Evolutionary conservation across 2,329 filamentous ascomycete species (phyloP), one percentile per base, ranked within the genome.

Genomic region (Tolypocladium cylindrosporum): DNA sequence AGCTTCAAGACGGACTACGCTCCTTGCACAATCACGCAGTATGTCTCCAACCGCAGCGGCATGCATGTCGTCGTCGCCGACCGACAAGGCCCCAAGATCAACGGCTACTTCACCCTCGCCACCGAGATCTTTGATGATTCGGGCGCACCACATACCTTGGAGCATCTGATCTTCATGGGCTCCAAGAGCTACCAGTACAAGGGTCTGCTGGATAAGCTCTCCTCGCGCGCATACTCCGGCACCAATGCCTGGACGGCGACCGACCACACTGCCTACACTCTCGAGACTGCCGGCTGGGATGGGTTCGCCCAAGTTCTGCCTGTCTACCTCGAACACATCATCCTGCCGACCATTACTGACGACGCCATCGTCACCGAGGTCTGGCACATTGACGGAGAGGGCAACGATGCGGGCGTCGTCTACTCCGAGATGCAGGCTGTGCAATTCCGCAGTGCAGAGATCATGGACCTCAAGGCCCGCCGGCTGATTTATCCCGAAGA

Each of bases 391-490:
- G 91, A 99, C 69, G 93, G 91, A 19, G 85, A 90, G 64, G 94
- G 94, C 58, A 89, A 97, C 62, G 94, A 99, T 79, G 94, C 94
- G 48, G 94, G 91, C 61, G 92, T 97, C 1, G 94, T 99, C 10
- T 99, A 99, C 74, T 97, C 93, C 0, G 94, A 99, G 74, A 99
- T 99, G 94, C 94, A 99, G 74, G 94, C 87, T 31, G 86, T 96
- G 2, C 89, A 97, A 69, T 96, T 96, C 69, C 87, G 85, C 56
- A 86, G 89, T 63, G 79, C 81, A 9, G 91, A 96, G 70, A 83
- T 97, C 59, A 96, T 97, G 83, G 90, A 96, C 62, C 79, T 97
- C 58, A 83, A 84, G 62, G 87, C 90, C 56, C 87, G 90, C 45
- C 85, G 90, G 2, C 77, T 94, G 51, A 77, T 96, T 41, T 99